Conservation (phyloP, 495 filamentous ascomycete species). For the Diplogelasinospora grovesii region DNA sequence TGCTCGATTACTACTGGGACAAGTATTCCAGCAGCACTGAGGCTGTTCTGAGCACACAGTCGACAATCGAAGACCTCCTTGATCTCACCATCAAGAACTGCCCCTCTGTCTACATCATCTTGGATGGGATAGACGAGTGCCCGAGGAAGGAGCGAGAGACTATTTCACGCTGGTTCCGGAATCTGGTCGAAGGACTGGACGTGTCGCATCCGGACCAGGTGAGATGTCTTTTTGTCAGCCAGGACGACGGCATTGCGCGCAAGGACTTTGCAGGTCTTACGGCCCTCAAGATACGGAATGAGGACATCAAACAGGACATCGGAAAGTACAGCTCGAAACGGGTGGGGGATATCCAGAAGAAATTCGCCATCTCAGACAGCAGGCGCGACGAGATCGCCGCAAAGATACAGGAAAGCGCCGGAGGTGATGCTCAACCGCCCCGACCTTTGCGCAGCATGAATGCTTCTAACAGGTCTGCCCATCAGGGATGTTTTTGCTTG, state of each 20-base stretch:
- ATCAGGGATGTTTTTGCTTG: background rate
- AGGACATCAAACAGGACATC: background rate
- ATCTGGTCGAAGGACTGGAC: background rate
- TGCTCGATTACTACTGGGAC: background rate
- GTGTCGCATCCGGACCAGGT: background rate
- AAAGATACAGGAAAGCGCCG: background rate
- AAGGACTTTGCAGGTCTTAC: background rate
- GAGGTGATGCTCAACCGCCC: too few relatives aligned
- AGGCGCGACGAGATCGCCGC: background rate
- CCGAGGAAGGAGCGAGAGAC: background rate
- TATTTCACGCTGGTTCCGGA: background rate
- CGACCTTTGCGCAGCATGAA: too few relatives aligned
- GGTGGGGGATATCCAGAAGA: background rate
- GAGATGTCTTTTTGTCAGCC: constrained; percentile 6
- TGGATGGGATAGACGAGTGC: constrained; percentile 5
- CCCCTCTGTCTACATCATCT: background rate
- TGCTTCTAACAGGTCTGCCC: too few relatives aligned
- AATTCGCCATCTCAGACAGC: background rate
- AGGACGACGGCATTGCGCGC: constrained; percentile 1
- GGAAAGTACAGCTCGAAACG: background rate
- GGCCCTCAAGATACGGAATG: background rate
- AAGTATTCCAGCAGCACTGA: background rate
- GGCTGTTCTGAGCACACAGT: background rate
- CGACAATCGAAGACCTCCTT: background rate
- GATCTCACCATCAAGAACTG: background rate